Conservation (phyloP, 2,329 filamentous ascomycete genomes). For the Hymenoscyphus fructigenus region DNA sequence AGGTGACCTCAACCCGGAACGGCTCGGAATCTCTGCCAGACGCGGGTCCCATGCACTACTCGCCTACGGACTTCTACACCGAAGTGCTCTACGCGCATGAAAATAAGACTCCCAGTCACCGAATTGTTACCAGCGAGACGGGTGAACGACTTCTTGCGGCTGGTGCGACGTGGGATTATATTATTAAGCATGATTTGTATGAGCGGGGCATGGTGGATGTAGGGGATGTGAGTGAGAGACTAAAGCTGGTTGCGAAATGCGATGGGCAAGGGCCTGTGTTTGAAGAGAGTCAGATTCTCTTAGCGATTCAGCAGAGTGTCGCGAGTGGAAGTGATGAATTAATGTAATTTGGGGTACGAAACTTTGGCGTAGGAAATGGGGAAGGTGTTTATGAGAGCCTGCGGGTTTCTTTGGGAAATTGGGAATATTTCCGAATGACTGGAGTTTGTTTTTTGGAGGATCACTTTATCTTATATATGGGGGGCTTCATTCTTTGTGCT, state of each 20-base stretch:
- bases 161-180: constrained; percentile 84
- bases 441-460: background rate
- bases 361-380: constrained; percentile 12
- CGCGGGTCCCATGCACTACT: constrained; percentile 68
- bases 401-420: background rate
- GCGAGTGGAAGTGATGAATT: constrained; percentile 77
- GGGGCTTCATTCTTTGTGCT: too few species aligned
- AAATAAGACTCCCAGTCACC: constrained; percentile 65
- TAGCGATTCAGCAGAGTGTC: constrained; percentile 76
- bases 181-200: constrained; percentile 77
- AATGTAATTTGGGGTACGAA: constrained; percentile 45
- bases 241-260: constrained; percentile 75
- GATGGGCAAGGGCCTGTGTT: constrained; percentile 90
- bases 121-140: constrained; percentile 63
- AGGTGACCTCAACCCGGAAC: constrained; percentile 64
- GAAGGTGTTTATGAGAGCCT: constrained; percentile 7
- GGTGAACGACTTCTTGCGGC: constrained; percentile 72
- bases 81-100: constrained; percentile 59
- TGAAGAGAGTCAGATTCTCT: constrained; percentile 69
- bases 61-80: constrained; percentile 69
- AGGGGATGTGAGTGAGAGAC: constrained; percentile 72
- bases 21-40: constrained; percentile 40
- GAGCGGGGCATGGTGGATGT: constrained; percentile 78
- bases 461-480: background rate
- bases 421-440: background rate